Evolutionary conservation across 805 yeast genomes (phyloP).

Genomic region (Myxozyma vanderwaltii): DNA sequence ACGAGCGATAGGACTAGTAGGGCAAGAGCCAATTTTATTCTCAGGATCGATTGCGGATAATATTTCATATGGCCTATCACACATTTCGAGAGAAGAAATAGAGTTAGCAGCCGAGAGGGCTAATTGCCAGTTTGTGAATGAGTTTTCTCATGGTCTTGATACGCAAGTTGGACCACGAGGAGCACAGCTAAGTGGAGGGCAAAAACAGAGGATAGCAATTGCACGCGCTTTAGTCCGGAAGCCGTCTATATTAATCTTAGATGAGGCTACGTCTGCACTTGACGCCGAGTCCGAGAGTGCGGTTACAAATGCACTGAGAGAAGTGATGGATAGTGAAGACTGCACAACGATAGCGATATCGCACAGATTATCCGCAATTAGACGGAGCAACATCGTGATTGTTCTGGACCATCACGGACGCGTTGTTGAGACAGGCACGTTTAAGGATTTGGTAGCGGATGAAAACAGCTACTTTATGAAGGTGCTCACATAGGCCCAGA

Average conservation of each 20-base stretch:
- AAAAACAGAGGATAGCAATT: conserved; percentile 63
- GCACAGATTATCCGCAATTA: conserved; percentile 65
- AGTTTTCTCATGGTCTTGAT: conserved; percentile 61
- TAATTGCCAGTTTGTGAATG: conserved; percentile 70
- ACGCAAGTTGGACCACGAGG: conserved; percentile 55
- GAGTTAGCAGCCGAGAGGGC: conserved; percentile 45
- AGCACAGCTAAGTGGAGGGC: conserved; percentile 61
- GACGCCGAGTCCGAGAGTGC: conserved; percentile 64
- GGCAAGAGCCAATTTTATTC: conserved; percentile 94
- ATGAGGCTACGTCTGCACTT: conserved; percentile 59
- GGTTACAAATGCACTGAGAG: conserved; percentile 61
- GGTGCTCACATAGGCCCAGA: conserved; percentile 20
- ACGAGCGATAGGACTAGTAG: conserved; percentile 79
- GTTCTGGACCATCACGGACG: conserved; percentile 56
- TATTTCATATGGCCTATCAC: conserved; percentile 78
- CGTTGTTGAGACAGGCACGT: conserved; percentile 55
- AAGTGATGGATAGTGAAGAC: conserved; percentile 54
- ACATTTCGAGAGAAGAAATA: conserved; percentile 59
- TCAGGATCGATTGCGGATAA: conserved; percentile 87
- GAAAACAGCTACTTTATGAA: conserved; percentile 30
- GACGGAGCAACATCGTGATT: conserved; percentile 54
- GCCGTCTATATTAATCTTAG: conserved; percentile 58
- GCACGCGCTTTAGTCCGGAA: conserved; percentile 61
- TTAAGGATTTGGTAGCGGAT: conserved; percentile 47
- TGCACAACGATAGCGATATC: conserved; percentile 76